phyloP scores from a whole-genome alignment of 805 yeast genomes.

The Ogataea methylovora region DNA sequence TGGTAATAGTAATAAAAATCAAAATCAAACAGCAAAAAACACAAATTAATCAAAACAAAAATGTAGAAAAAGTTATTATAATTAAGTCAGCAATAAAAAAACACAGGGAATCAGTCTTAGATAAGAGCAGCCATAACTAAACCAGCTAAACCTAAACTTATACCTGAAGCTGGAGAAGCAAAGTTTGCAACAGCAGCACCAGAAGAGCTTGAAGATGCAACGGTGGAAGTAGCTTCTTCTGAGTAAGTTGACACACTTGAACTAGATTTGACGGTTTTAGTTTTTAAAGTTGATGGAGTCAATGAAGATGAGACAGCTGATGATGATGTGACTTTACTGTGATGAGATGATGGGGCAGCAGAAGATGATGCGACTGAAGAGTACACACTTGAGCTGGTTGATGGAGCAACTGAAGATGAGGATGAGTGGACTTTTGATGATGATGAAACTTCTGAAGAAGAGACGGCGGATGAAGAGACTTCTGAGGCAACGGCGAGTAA shows the following conservation, averaged over 20 bases:
- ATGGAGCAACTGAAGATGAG: constrained; percentile 9
- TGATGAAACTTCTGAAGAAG: constrained; percentile 4
- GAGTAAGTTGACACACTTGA: constrained; percentile 9
- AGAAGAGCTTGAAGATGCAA: constrained; percentile 23
- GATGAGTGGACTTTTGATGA: constrained; percentile 6
- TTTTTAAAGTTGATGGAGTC: constrained; percentile 1
- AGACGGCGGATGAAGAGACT: constrained; percentile 16
- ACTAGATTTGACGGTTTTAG: constrained; percentile 4
- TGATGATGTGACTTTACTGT: constrained; percentile 1
- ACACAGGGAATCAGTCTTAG: constrained; percentile 10
- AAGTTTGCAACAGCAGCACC: constrained; percentile 23
- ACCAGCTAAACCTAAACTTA: constrained; percentile 27
- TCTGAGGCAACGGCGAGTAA: constrained; percentile 34
- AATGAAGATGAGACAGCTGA: constrained; percentile 2
- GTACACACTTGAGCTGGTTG: constrained; percentile 7
- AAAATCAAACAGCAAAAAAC: no score
- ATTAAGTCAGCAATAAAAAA: no score
- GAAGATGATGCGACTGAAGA: constrained; percentile 6
- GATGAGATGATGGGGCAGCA: constrained; percentile 5
- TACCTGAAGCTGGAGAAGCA: constrained; percentile 22
- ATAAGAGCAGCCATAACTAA: constrained; percentile 29
- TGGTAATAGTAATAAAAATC: no score
- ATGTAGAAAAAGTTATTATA: no score
- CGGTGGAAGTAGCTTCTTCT: constrained; percentile 14
- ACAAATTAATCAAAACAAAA: no score